phyloP scores from a whole-genome alignment of 2,329 filamentous ascomycete genomes.

The Chrysoporthe puriensis region DNA sequence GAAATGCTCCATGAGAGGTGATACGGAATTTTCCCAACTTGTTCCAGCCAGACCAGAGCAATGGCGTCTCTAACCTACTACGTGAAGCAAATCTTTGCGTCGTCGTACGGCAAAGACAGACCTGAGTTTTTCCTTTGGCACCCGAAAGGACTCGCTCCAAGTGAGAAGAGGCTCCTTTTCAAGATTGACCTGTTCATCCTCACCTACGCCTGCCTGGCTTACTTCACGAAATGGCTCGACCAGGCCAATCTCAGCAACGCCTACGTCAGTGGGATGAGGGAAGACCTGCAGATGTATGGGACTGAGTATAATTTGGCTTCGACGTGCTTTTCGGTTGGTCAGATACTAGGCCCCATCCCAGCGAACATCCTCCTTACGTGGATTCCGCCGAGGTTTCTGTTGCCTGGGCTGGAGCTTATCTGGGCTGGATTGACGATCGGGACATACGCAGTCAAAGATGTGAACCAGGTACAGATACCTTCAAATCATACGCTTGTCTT shows the following conservation, averaged over 20 bases:
- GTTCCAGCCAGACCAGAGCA: background rate
- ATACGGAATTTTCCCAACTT: background rate
- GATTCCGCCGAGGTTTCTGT: constrained; percentile 47
- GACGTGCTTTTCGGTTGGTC: constrained; percentile 29
- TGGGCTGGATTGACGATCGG: constrained; percentile 33
- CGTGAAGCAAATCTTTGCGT: constrained; percentile 35
- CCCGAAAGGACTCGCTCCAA: constrained; percentile 30
- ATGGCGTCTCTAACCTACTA: constrained; percentile 29
- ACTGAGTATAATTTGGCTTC: constrained; percentile 30
- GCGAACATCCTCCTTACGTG: constrained; percentile 38
- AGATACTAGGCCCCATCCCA: constrained; percentile 32
- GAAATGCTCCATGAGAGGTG: background rate
- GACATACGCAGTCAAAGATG: constrained; percentile 29
- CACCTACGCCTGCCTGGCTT: constrained; percentile 35
- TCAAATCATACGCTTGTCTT: too few relatives aligned
- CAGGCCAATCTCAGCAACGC: constrained; percentile 44
- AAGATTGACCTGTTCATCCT: constrained; percentile 39
- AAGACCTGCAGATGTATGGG: constrained; percentile 43
- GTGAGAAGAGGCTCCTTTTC: constrained; percentile 37
- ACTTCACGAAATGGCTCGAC: constrained; percentile 38
- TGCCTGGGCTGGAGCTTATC: constrained; percentile 48
- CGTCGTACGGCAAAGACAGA: constrained; percentile 34
- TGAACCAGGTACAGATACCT: constrained; percentile 28
- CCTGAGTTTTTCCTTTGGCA: constrained; percentile 37
- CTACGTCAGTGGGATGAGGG: constrained; percentile 52